Percentiles rank a stretch among this genome's conserved stretches.
Conservation (phyloP, 352 stramenopile genomes). For the Blastocystis sp. region DNA sequence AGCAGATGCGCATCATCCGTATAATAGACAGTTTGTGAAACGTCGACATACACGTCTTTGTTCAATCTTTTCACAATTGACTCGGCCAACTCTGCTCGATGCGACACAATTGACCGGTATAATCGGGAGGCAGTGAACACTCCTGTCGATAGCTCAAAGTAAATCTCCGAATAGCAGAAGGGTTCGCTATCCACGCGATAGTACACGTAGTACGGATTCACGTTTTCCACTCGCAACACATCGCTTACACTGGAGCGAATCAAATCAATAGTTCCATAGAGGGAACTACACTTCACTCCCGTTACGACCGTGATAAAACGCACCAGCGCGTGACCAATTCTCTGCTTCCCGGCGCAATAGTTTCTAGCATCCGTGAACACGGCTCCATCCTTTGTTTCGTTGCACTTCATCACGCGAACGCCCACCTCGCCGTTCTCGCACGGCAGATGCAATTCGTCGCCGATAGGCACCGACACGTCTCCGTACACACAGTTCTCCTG, state of each 20-base stretch:
- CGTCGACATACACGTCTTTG: neutral
- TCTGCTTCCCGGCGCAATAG: neutral
- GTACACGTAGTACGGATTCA: constrained; percentile 2
- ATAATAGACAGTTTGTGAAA: constrained; percentile 4
- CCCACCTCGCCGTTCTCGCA: neutral
- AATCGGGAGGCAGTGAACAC: neutral
- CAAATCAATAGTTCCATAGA: neutral
- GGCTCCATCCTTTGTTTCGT: neutral
- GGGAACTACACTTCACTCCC: neutral
- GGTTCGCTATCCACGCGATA: constrained; percentile 3
- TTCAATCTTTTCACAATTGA: neutral
- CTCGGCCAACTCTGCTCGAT: neutral
- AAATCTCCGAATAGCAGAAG: constrained; percentile 13
- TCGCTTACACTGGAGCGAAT: neutral
- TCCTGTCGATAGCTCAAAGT: neutral
- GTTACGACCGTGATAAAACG: neutral
- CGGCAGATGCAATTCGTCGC: neutral
- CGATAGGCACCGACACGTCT: neutral
- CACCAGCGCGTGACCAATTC: neutral
- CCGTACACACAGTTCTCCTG: neutral
- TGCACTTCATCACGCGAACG: neutral
- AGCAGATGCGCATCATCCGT: neutral
- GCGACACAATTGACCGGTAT: neutral
- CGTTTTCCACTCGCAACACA: neutral
- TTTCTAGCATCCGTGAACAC: neutral